Evolutionary conservation across 1,284 basidiomycete species (phyloP).

Genomic region (Fomitiporia mediterranea): DNA sequence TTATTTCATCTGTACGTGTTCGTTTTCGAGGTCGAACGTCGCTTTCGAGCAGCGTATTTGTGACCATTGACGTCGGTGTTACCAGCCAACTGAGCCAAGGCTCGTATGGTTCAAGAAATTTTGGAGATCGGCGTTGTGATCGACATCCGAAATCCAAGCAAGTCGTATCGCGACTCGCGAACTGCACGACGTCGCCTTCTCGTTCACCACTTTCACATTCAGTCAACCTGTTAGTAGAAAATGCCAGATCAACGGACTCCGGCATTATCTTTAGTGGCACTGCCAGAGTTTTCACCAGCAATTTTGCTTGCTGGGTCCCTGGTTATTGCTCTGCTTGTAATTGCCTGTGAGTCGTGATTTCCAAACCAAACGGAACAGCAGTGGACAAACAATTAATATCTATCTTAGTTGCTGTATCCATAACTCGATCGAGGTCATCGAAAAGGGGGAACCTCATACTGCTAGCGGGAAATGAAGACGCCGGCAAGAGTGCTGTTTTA

Average conservation of each 20-base stretch:
- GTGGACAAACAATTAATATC: background rate
- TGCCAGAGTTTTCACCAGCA: slow-evolving; percentile 27
- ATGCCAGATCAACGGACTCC: background rate
- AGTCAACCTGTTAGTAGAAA: background rate
- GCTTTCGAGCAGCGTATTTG: slow-evolving; percentile 1
- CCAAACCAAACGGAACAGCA: background rate
- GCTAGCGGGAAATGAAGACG: slow-evolving; percentile 64
- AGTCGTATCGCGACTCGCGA: background rate
- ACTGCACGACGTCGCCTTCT: background rate
- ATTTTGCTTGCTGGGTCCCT: slow-evolving; percentile 30
- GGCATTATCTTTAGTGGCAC: slow-evolving; percentile 26
- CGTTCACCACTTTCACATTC: background rate
- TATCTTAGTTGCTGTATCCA: slow-evolving; percentile 31
- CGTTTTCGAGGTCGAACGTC: slow-evolving; percentile 26
- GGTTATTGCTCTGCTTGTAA: slow-evolving; percentile 29
- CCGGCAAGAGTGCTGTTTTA: slow-evolving; percentile 71
- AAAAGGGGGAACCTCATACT: slow-evolving; percentile 54
- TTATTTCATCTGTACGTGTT: slow-evolving; percentile 13
- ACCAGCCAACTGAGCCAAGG: background rate
- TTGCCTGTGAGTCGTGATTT: slow-evolving; percentile 17
- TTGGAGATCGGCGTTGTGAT: background rate
- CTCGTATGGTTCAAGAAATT: background rate
- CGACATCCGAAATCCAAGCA: background rate
- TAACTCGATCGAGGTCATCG: slow-evolving; percentile 40
- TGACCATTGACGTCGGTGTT: slow-evolving; percentile 6